A percentile compares a stretch with the other conserved stretches of the same genome.
These are phyloP conservation scores for Fusarium neocosmosporiellum DNA, from an alignment of 2,329 filamentous ascomycete genomes.

Conservation along the genomic window DNA sequence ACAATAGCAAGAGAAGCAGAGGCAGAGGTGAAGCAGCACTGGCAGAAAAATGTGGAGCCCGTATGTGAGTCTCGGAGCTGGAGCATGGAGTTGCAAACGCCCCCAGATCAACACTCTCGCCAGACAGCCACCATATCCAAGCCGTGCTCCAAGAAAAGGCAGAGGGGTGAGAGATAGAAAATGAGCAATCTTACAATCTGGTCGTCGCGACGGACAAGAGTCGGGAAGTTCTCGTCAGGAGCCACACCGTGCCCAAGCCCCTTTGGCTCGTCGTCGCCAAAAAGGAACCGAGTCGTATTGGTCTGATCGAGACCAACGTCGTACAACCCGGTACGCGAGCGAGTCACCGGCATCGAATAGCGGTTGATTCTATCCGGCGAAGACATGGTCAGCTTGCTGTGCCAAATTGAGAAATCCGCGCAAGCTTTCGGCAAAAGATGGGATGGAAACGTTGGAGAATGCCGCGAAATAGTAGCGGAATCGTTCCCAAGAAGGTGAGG, in stretches of 20 bases:
- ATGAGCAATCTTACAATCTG: slow-evolving; percentile 61
- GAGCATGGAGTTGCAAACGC: slow-evolving; percentile 20
- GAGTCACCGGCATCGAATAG: slow-evolving; percentile 92
- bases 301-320: slow-evolving; percentile 81
- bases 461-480: not conserved
- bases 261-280: slow-evolving; percentile 80
- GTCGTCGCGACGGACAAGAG: slow-evolving; percentile 75
- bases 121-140: not conserved
- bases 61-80: slow-evolving; percentile 13
- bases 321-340: slow-evolving; percentile 73
- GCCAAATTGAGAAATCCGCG: not conserved
- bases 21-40: slow-evolving; percentile 30
- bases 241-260: slow-evolving; percentile 60
- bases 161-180: slow-evolving; percentile 2
- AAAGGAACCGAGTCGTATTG: slow-evolving; percentile 87
- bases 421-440: slow-evolving; percentile 2
- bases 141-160: not conserved
- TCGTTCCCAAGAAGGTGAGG: not conserved
- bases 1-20: slow-evolving; percentile 18
- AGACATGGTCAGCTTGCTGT: slow-evolving; percentile 34
- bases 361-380: slow-evolving; percentile 75
- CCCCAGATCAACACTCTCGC: slow-evolving; percentile 12
- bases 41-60: slow-evolving; percentile 35
- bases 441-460: not conserved
- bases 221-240: slow-evolving; percentile 88